A percentile compares a stretch with the other conserved stretches of the same genome.
Conservation (phyloP, 2,329 filamentous ascomycete species). For the Penicillium janthinellum region DNA sequence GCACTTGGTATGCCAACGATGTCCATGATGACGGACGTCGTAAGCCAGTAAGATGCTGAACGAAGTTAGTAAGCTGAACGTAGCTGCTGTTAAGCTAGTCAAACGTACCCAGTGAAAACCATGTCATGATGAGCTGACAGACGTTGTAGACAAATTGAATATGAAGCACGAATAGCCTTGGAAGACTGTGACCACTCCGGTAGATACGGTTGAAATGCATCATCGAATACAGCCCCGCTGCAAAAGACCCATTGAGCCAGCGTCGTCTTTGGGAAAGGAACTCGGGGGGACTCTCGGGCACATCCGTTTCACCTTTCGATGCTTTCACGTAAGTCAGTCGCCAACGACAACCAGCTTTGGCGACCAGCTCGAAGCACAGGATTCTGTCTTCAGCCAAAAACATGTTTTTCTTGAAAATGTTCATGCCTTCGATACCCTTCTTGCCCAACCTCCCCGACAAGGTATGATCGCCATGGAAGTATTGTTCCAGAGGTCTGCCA, state of each 20-base stretch:
- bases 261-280: conserved; percentile 95
- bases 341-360: conserved; percentile 97
- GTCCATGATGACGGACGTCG: conserved; percentile 95
- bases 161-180: conserved; percentile 97
- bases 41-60: conserved; percentile 86
- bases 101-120: conserved; percentile 67
- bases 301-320: conserved; percentile 96
- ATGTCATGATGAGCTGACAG: conserved; percentile 80
- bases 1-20: conserved; percentile 74
- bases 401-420: conserved; percentile 99
- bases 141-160: conserved; percentile 92
- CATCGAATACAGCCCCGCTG: conserved; percentile 87
- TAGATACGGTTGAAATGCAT: conserved; percentile 98
- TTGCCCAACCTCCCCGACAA: conserved; percentile 88
- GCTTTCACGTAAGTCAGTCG: conserved; percentile 97
- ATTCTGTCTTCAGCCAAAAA: conserved; percentile 99
- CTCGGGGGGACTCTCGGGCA: conserved; percentile 89
- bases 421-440: conserved; percentile 99
- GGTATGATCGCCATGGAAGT: conserved; percentile 97
- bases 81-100: too few relatives aligned
- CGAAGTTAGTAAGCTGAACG: conserved; percentile 41
- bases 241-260: conserved; percentile 98
- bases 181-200: conserved; percentile 89
- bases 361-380: conserved; percentile 94
- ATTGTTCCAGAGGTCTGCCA: conserved; percentile 91